Evolutionary conservation across 2,329 filamentous ascomycete genomes (phyloP).

Genomic region (Balansia obtecta): DNA sequence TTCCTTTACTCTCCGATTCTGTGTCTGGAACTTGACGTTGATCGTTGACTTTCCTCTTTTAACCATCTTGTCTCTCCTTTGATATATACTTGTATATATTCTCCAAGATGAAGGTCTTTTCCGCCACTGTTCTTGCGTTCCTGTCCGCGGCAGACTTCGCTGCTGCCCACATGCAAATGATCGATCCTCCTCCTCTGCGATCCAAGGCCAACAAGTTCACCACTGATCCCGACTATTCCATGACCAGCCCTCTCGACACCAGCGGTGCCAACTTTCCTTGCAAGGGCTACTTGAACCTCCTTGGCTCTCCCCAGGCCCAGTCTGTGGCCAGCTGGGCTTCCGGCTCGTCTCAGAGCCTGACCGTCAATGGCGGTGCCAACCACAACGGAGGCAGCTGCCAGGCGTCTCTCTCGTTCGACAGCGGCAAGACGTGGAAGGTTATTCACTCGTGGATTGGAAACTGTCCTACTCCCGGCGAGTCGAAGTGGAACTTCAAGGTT

Average conservation of each 20-base stretch:
- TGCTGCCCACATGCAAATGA: slow-evolving; percentile 46
- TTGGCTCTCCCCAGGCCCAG: slow-evolving; percentile 36
- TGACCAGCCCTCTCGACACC: slow-evolving; percentile 51
- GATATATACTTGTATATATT: not conserved
- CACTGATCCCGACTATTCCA: slow-evolving; percentile 52
- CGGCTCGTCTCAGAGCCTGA: slow-evolving; percentile 51
- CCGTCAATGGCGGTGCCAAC: slow-evolving; percentile 46
- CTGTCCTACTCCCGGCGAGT: slow-evolving; percentile 33
- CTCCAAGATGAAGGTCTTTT: slow-evolving; percentile 26
- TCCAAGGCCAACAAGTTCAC: slow-evolving; percentile 40
- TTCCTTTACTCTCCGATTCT: not conserved
- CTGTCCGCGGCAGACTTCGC: slow-evolving; percentile 30
- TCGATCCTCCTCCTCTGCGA: slow-evolving; percentile 36
- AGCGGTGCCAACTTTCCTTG: slow-evolving; percentile 61
- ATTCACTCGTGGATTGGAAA: slow-evolving; percentile 43
- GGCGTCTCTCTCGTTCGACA: slow-evolving; percentile 61
- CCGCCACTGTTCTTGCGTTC: slow-evolving; percentile 25
- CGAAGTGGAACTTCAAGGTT: slow-evolving; percentile 52
- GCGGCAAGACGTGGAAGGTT: slow-evolving; percentile 58
- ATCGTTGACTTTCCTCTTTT: not conserved
- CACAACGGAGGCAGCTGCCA: slow-evolving; percentile 69
- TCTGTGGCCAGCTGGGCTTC: slow-evolving; percentile 49
- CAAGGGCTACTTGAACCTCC: slow-evolving; percentile 47
- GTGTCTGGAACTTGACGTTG: not conserved
- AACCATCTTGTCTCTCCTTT: not conserved